phyloP scores from a whole-genome alignment of 2,329 filamentous ascomycete species.

The Microcyclospora tardicrescens region DNA sequence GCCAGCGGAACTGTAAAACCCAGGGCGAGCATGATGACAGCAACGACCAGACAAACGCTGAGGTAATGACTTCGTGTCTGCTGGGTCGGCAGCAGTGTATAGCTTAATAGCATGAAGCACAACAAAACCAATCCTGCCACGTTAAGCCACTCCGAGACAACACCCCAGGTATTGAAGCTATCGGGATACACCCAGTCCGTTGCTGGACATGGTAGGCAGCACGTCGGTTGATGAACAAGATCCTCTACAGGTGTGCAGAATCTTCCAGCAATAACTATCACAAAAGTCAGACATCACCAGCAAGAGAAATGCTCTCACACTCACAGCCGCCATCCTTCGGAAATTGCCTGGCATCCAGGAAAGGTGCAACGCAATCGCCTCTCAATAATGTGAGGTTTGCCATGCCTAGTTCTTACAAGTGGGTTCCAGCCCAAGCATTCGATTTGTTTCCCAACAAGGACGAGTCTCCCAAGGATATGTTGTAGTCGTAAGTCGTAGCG shows the following conservation, averaged over 20 bases:
- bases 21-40: constrained; percentile 70
- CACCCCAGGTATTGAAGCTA: constrained; percentile 44
- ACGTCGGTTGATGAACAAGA: constrained; percentile 41
- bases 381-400: constrained; percentile 3
- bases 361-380: constrained; percentile 54
- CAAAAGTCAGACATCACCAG: no score
- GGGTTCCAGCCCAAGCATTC: no score
- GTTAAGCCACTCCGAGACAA: constrained; percentile 69
- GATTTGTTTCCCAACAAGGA: no score
- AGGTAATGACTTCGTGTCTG: constrained; percentile 89
- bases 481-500: no score
- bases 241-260: constrained; percentile 40
- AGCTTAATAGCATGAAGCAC: constrained; percentile 66
- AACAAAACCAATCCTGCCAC: constrained; percentile 60
- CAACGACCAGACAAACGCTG: constrained; percentile 71
- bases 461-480: no score
- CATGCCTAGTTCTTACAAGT: constrained; percentile 1
- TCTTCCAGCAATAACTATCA: constrained; percentile 41
- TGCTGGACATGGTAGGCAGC: constrained; percentile 83
- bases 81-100: constrained; percentile 66
- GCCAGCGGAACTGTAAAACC: constrained; percentile 84
- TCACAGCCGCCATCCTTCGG: constrained; percentile 53
- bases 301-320: constrained; percentile 18
- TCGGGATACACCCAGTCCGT: constrained; percentile 60
- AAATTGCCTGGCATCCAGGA: constrained; percentile 52